Base-by-base conservation (phyloP, 2,329 filamentous ascomycete species). In the Penicillium sp. region DNA sequence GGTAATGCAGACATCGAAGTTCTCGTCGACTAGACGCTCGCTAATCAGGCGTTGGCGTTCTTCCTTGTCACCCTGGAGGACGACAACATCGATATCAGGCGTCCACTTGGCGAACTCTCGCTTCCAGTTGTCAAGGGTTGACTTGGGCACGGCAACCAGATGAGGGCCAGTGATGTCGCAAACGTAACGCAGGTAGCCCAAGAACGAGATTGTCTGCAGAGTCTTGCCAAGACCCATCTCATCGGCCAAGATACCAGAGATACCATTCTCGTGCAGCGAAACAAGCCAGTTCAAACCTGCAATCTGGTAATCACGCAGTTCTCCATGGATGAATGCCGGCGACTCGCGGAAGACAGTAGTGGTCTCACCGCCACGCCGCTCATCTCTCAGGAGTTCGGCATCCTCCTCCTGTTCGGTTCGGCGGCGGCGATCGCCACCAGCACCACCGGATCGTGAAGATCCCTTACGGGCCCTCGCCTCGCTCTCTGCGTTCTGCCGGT, bases 141-240 rank as follows among this genome's bases (percentile, higher is more conserved):
- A 97, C 64, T 98, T 98, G 28, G 93, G 93, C 4, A 98, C 93
- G 4, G 80, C 86, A 36, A 98, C 79, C 29, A 98, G 74, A 69
- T 98, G 93, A 4, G 93, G 93, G 0, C 93, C 93, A 5, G 79
- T 87, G 54, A 90, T 97, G 47, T 82, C 88, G 68, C 87, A 84
- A 45, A 96, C 81, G 67, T 94, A 93, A 58, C 93, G 83, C 29
- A 98, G 75, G 62, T 98, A 98, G 3, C 93, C 93, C 21, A 98
- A 72, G 69, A 98, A 98, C 2, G 93, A 86, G 45, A 98, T 98
- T 0, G 93, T 98, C 69, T 98, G 93, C 18, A 98, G 70, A 0
- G 93, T 98, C 75, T 98, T 98, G 58, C 93, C 93, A 14, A 98
- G 76, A 68, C 93, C 93, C 93, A 98, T 98, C 71, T 98, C 93